Base-by-base conservation (phyloP, 139 green algal genomes). In the Micractinium sp. region DNA sequence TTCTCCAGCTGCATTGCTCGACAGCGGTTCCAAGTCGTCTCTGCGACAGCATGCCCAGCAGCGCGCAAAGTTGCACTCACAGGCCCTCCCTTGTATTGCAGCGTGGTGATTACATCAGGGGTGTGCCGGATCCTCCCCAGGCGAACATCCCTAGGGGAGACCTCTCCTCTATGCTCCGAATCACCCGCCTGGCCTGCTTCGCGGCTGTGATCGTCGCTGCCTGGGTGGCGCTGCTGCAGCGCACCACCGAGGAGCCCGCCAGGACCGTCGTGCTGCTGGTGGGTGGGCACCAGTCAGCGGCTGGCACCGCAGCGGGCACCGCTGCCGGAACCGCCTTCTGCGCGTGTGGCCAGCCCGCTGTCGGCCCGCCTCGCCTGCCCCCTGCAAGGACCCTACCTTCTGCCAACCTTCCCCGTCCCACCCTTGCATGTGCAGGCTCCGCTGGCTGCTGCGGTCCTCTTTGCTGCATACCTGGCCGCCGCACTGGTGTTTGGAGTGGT, bases 401-500 rank as follows among this genome's bases (percentile, higher is more conserved):
- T 75, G 67, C 22, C 25, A 13, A 13, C 9, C 25, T 29, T 31
- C 31, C n/a, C n/a, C 47, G 47, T 9, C 47, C 47, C 47, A 56
- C 9, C 47, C 47, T 56, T 9, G 0, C 73, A 20, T 56, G 31
- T 88, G 85, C 90, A 95, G 92, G 83, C 90, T 29, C 92, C 93
- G 1, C 31, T 93, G 7, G 22, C 81, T 1, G 85, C 87, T 0
- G 35, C 93, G 5, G n/a, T 91, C 3, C 23, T 36, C 2, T 91
- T 94, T 77, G 92, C 85, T 14, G 5, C 85, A 16, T 93, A 91
- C 85, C 86, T 93, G 27, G 14, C 92, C 12, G 12, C 77, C 39
- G 41, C 83, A 16, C 76, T 96, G 83, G 38, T 94, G 31, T 66
- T 89, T n/a, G 94, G 94, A 12, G 89, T 94, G 3, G 31, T 82